Percentiles rank a stretch among this genome's conserved stretches.
Conservation (phyloP, 768 basidiomycete species). For the Lactarius evosmus region DNA sequence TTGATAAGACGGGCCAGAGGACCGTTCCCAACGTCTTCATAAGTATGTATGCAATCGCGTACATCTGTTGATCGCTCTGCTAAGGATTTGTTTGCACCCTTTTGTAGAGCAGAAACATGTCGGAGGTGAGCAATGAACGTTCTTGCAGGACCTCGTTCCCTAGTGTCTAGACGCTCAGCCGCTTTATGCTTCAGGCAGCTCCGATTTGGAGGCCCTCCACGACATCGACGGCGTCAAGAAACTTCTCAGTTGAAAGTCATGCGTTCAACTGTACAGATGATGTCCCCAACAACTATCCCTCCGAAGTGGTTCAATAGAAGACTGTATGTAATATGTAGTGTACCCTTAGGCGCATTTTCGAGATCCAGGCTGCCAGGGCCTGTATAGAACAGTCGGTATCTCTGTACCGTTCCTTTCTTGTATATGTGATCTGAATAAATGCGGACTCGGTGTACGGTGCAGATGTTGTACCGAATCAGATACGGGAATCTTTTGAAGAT, state of each 20-base stretch:
- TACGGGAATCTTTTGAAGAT: neutral
- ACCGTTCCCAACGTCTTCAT: constrained; percentile 80
- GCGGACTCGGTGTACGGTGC: neutral
- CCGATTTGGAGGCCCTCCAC: neutral
- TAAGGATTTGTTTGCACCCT: neutral
- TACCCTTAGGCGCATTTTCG: neutral
- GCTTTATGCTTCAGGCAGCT: constrained; percentile 13
- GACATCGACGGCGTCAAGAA: neutral
- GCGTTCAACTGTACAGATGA: neutral
- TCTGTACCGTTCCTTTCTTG: neutral
- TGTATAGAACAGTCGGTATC: neutral
- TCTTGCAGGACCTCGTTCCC: neutral
- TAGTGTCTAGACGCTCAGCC: neutral
- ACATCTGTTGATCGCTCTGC: neutral
- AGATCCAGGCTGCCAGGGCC: neutral
- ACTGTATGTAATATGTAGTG: neutral
- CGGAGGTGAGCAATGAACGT: constrained; percentile 41
- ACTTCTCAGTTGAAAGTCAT: constrained; percentile 4
- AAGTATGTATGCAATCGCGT: constrained; percentile 39
- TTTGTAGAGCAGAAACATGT: constrained; percentile 48
- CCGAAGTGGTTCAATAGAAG: neutral
- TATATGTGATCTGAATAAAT: neutral
- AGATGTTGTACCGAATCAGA: neutral
- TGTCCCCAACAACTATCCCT: neutral
- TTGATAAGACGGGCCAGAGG: constrained; percentile 58